Base-by-base conservation (phyloP, 2,329 filamentous ascomycete species). In the Bipolaris gigantea region DNA sequence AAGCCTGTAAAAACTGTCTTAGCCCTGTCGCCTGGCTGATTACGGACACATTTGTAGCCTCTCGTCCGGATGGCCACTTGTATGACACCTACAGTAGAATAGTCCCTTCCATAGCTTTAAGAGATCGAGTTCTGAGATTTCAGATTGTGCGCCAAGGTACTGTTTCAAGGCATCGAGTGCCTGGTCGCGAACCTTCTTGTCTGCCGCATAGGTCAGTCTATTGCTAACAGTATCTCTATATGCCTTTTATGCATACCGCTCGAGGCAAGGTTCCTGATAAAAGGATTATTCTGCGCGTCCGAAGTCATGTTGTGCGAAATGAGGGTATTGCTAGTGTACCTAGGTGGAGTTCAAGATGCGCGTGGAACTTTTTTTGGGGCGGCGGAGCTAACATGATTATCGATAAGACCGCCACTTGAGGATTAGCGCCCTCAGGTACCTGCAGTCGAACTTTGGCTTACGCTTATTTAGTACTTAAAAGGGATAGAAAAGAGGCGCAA, bases 31-130 rank as follows among this genome's bases (percentile, higher is more conserved):
- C 27, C 25, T 5, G 35, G 38, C 21, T 48, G 25, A 27, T 15
- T 34, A 25, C 25, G 21, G 15, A 9, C 49, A 18, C 35, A 19
- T 15, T 3, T 27, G 7, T 19, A 1, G n/a, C 11, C 33, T 13
- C 19, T 21, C n/a, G 23, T 30, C 5, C 4, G 5, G n/a, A 16
- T 7, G 34, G n/a, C 32, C 39, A 33, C 4, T 18, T 18, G 11
- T n/a, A n/a, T 23, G 48, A 33, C 36, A 33, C 78, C 49, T 78
- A 83, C 84, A 85, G 81, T 92, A 97, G 80, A 94, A 97, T 18
- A 97, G 84, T 5, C 92, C 93, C 72, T 95, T 96, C 91, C 92
- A 96, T 61, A 97, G 83, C 79, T 96, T 96, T 56, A 93, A 80
- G 45, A 90, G 80, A 61, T 96, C 92, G 62, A 89, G 74, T 36